These are phyloP conservation scores for Ziziphus jujuba DNA, from an alignment of 306 rosid genomes.

Conservation along the genomic window DNA sequence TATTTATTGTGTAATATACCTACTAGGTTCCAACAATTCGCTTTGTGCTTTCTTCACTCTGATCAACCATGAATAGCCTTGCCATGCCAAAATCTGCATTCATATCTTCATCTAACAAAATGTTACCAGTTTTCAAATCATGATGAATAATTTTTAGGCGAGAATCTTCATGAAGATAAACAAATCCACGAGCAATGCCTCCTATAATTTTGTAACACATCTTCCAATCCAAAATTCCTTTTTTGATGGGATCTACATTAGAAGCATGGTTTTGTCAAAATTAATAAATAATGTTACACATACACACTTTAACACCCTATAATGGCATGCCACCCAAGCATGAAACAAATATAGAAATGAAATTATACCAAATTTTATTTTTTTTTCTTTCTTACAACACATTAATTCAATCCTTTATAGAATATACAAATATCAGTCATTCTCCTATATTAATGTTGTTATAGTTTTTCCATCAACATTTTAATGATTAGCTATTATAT, in stretches of 20 bases:
- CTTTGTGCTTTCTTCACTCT: background rate
- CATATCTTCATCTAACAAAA: constrained; percentile 30
- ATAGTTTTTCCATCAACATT: no score
- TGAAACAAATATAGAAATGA: background rate
- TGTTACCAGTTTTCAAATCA: constrained; percentile 34
- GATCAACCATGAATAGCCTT: constrained; percentile 4
- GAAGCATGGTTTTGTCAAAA: background rate
- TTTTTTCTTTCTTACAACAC: no score
- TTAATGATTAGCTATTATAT: no score
- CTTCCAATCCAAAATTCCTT: constrained; percentile 24
- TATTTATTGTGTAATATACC: no score
- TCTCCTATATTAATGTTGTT: no score
- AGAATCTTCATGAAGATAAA: constrained; percentile 41
- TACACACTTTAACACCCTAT: no score
- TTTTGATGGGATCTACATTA: constrained; percentile 6
- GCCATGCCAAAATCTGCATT: constrained; percentile 36
- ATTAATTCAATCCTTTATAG: no score
- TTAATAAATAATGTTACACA: background rate
- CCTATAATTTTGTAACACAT: constrained; percentile 29
- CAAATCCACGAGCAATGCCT: constrained; percentile 32
- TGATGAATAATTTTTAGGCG: constrained; percentile 36
- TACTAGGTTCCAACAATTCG: constrained; percentile 24
- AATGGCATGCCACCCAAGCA: background rate
- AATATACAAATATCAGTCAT: no score
- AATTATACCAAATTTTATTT: constrained; percentile 10